phyloP scores from a whole-genome alignment of 768 basidiomycete species.

The Astraeus odoratus region DNA sequence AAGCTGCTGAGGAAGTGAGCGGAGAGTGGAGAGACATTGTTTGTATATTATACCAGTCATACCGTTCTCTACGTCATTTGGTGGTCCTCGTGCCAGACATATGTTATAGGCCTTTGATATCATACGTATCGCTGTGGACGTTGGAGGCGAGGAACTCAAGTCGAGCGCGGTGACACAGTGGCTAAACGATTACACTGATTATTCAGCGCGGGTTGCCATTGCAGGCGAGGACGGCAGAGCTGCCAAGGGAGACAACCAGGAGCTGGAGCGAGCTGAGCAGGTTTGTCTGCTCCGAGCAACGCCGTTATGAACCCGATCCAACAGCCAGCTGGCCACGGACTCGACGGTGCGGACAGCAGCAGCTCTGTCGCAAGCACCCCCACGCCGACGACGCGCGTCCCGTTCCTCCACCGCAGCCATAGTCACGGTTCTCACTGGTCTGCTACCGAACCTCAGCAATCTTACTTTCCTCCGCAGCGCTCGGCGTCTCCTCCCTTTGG shows the following conservation, averaged over 20 bases:
- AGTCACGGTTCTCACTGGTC: conserved; percentile 59
- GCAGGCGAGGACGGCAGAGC: too few species aligned
- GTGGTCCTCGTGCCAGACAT: not conserved
- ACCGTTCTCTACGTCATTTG: conserved; percentile 2
- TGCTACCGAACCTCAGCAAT: conserved; percentile 45
- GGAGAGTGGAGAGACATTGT: not conserved
- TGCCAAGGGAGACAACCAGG: too few species aligned
- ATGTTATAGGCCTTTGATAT: conserved; percentile 6
- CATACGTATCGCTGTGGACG: conserved; percentile 6
- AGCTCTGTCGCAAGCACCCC: conserved; percentile 36
- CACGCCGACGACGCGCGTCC: conserved; percentile 29
- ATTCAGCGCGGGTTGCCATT: too few species aligned
- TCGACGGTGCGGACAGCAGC: conserved; percentile 30
- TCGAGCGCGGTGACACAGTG: too few species aligned
- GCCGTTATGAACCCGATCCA: too few species aligned
- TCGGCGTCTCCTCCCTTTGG: conserved; percentile 40
- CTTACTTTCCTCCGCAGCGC: conserved; percentile 46
- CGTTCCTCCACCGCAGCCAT: conserved; percentile 33
- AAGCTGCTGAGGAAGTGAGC: conserved; percentile 59
- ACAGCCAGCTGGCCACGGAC: conserved; percentile 12
- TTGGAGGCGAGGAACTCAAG: too few species aligned
- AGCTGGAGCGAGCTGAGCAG: too few species aligned
- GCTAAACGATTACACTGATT: too few species aligned
- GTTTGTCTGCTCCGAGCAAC: too few species aligned
- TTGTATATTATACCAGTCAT: not conserved